Evolutionary conservation across 179 eudicot species (phyloP), one percentile per base, ranked within the genome.

Genomic region (Actinidia arguta): DNA sequence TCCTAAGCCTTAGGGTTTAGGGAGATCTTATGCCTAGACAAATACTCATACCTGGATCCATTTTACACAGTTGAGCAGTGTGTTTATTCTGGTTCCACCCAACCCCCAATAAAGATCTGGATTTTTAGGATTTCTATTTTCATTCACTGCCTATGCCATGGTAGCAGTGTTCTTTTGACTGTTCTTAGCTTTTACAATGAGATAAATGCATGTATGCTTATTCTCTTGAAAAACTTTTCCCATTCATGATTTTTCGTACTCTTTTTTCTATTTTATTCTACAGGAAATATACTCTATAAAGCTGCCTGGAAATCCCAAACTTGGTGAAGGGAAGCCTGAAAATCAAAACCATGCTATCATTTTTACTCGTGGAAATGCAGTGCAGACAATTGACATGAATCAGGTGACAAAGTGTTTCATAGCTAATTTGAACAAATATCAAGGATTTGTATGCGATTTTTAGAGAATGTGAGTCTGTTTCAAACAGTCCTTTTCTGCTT

Each of bases 341-440:
- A 97, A 97, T 89, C 99, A 95, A 83, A 97, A 97, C 75, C 99
- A 97, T 86, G 98, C 99, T 72, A 80, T 97, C 42, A 75, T 97
- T 78, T 97, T 97, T 82, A 97, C 99, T 24, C 99, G 99, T 73
- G 99, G 99, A 78, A 97, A 89, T 89, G 98, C 99, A 78, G 80
- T 95, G 67, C 99, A 97, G 90, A 95, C 99, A 54, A 97, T 97
- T 87, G 99, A 97, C 86, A 97, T 97, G 99, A 97, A 97, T 90
- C 99, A 97, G 98, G 99, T 88, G 20, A 72, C n/a, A 18, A 2
- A 61, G 36, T 56, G 27, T 36, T 64, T 9, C 59, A n/a, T 42
- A 25, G 59, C 59, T 73, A 24, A 12, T 11, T 39, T 31, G 36
- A 31, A 39, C 24, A 68, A 25, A 42, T 64, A 64, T 64, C 6